Evolutionary conservation across 2,329 filamentous ascomycete genomes (phyloP).

Genomic region (Cordyceps tenuipes): DNA sequence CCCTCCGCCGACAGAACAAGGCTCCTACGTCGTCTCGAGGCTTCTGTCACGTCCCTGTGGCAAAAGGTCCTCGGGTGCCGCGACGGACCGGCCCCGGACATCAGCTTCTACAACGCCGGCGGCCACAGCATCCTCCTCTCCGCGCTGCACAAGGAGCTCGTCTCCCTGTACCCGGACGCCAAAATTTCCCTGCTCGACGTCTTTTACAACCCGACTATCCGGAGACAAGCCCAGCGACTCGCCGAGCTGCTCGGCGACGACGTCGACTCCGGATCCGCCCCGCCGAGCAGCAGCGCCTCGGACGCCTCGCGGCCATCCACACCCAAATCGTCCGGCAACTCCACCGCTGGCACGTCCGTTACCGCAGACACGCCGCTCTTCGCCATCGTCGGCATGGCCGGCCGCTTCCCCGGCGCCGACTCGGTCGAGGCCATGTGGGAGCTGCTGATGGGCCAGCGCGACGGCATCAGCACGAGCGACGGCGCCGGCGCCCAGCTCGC

Average conservation of each 20-base stretch:
- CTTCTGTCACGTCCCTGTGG: background rate
- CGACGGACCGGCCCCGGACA: background rate
- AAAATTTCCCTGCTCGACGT: background rate
- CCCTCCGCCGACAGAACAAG: background rate
- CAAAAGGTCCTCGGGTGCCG: background rate
- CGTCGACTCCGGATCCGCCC: no score
- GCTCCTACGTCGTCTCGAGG: background rate
- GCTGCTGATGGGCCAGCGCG: conserved; percentile 18
- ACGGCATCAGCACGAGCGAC: conserved; percentile 15
- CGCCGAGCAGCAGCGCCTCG: background rate
- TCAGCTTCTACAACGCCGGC: background rate
- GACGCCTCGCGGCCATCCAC: background rate
- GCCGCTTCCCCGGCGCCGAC: conserved; percentile 29
- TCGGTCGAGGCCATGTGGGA: conserved; percentile 14
- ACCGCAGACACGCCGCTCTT: conserved; percentile 22
- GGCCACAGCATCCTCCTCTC: conserved; percentile 6
- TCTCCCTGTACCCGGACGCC: background rate
- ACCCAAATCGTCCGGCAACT: background rate
- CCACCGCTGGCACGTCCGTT: background rate
- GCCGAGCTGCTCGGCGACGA: background rate
- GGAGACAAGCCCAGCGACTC: background rate
- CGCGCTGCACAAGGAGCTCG: background rate
- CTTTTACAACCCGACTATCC: background rate
- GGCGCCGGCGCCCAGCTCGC: conserved; percentile 16
- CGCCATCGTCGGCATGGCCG: conserved; percentile 34